Conservation (phyloP, 179 eudicot genomes). For the Actinidia arguta region DNA sequence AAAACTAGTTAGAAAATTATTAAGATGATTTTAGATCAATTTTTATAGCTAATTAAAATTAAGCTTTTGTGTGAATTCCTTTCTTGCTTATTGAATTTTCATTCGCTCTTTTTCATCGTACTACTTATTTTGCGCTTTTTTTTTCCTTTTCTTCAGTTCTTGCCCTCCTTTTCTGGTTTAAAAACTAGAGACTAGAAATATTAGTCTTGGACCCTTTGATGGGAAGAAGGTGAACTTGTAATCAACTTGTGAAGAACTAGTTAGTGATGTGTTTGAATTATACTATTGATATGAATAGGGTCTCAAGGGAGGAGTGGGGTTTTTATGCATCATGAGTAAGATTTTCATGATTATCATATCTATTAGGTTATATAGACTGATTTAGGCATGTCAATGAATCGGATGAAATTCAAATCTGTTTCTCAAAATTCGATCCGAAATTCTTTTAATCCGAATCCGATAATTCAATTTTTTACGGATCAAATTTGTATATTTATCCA, state of each 20-base stretch:
- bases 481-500: no score
- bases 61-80: constrained; percentile 31
- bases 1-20: background rate
- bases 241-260: background rate
- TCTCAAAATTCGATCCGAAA: no score
- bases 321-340: background rate
- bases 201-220: constrained; percentile 35
- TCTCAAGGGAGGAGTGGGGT: background rate
- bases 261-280: background rate
- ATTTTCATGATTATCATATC: background rate
- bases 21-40: background rate
- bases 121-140: no score
- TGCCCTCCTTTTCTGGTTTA: constrained; percentile 39
- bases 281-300: background rate
- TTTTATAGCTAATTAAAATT: background rate
- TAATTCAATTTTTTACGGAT: no score
- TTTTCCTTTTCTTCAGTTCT: constrained; percentile 32
- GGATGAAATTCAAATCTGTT: no score
- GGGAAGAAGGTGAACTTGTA: background rate
- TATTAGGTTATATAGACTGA: background rate
- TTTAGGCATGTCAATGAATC: no score
- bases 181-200: constrained; percentile 36
- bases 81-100: constrained; percentile 19
- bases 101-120: no score
- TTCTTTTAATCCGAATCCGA: no score